Percentiles rank a stretch among this genome's conserved stretches.
Evolutionary conservation across 1,139 yeast species (phyloP).

Genomic region (Kodamaea sp.): DNA sequence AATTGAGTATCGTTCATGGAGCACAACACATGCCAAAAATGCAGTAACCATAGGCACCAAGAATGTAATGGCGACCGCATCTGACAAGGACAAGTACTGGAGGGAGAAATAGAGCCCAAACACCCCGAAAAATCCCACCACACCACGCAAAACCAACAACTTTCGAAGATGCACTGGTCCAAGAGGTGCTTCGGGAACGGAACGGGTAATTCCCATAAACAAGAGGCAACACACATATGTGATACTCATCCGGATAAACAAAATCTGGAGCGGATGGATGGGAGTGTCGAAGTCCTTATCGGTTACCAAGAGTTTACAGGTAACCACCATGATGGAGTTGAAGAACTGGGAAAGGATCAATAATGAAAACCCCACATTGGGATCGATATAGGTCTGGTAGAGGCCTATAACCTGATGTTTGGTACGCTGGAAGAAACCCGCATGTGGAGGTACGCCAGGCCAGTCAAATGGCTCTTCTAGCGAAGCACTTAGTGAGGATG

Average conservation of each 20-base stretch:
- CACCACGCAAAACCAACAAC: conserved; percentile 63
- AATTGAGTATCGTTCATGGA: conserved; percentile 67
- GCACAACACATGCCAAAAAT: conserved; percentile 64
- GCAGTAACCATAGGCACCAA: conserved; percentile 79
- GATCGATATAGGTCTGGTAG: conserved; percentile 15
- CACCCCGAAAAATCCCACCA: conserved; percentile 77
- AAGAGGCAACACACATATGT: conserved; percentile 60
- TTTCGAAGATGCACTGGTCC: conserved; percentile 66
- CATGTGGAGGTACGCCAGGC: background rate
- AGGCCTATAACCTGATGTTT: background rate
- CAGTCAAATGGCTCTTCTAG: background rate
- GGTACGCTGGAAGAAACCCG: background rate
- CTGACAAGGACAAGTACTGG: conserved; percentile 70
- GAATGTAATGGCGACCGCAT: conserved; percentile 77
- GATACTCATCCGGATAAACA: conserved; percentile 73
- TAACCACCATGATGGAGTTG: conserved; percentile 73
- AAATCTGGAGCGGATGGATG: conserved; percentile 74
- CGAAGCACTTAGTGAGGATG: background rate
- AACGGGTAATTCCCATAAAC: conserved; percentile 52
- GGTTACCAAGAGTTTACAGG: conserved; percentile 70
- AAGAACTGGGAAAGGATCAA: conserved; percentile 63
- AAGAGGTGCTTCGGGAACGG: conserved; percentile 63
- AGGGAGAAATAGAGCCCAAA: conserved; percentile 75
- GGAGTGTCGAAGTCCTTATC: conserved; percentile 56
- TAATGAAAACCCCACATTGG: conserved; percentile 42